Percentiles rank a stretch among this genome's conserved stretches.
Evolutionary conservation across 176 grass and related monocot species (phyloP).

Genomic region (Echinochloa phyllopogon): DNA sequence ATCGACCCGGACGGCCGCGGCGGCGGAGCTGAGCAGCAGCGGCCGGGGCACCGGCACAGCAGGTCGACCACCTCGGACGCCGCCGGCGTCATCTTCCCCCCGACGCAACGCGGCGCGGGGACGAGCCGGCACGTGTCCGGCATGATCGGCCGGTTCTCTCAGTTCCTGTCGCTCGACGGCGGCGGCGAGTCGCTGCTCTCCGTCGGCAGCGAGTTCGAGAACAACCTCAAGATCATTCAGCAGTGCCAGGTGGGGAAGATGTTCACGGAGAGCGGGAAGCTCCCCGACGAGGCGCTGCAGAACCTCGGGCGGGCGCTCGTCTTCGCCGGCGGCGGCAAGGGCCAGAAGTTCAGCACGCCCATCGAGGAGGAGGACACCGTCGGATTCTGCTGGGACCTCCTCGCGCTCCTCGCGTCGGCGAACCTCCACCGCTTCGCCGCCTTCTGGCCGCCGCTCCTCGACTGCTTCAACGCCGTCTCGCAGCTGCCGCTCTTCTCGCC

Average conservation of each 20-base stretch:
- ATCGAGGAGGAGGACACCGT: constrained; percentile 91
- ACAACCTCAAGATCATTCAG: constrained; percentile 87
- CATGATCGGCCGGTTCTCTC: constrained; percentile 88
- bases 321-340: constrained; percentile 76
- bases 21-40: background rate
- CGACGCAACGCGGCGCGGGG: constrained; percentile 55
- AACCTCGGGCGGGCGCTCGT: constrained; percentile 77
- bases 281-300: constrained; percentile 84
- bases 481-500: constrained; percentile 82
- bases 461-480: constrained; percentile 72
- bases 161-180: constrained; percentile 77
- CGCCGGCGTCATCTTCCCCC: constrained; percentile 70
- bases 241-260: constrained; percentile 87
- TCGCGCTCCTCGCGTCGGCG: constrained; percentile 44
- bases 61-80: background rate
- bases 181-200: constrained; percentile 63
- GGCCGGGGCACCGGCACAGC: constrained; percentile 27
- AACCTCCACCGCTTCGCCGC: constrained; percentile 71
- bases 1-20: constrained; percentile 48
- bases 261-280: constrained; percentile 75
- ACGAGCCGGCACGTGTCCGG: constrained; percentile 73
- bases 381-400: constrained; percentile 86
- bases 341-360: constrained; percentile 91
- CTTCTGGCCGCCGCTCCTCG: constrained; percentile 80
- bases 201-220: constrained; percentile 83